Percentiles rank a stretch among this genome's conserved stretches.
Conservation (phyloP, 768 basidiomycete genomes). For the Phylloporus sp. region DNA sequence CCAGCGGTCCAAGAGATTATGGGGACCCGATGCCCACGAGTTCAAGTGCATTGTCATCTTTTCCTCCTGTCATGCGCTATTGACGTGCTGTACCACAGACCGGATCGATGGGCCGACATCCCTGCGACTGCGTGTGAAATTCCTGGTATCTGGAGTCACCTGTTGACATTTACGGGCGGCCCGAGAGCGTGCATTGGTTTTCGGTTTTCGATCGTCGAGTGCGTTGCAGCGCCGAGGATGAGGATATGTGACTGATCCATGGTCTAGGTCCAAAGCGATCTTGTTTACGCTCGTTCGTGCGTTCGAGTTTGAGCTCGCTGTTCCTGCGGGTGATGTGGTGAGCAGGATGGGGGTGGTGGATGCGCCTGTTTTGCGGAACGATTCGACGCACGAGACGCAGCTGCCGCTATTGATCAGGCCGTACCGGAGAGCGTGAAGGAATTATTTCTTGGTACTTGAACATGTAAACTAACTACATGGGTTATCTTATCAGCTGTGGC, state of each 20-base stretch:
- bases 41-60: conserved; percentile 41
- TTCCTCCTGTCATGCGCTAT: not conserved
- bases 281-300: conserved; percentile 32
- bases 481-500: too few species aligned
- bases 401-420: conserved; percentile 13
- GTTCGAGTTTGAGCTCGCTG: conserved; percentile 9
- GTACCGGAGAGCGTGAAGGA: not conserved
- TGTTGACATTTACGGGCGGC: conserved; percentile 60
- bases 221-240: conserved; percentile 10
- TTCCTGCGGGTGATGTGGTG: conserved; percentile 5
- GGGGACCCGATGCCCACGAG: conserved; percentile 60
- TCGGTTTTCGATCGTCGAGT: conserved; percentile 59
- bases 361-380: conserved; percentile 5
- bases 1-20: conserved; percentile 49
- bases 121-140: conserved; percentile 42
- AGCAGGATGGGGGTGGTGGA: not conserved
- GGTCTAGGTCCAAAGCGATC: conserved; percentile 36
- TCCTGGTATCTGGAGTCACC: conserved; percentile 58
- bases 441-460: too few species aligned
- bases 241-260: not conserved
- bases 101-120: conserved; percentile 54
- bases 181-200: conserved; percentile 64
- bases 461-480: too few species aligned
- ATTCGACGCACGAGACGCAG: conserved; percentile 1
- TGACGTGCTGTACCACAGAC: conserved; percentile 34